Base-by-base conservation (phyloP, 345 rosid species). In the Litchi chinensis region DNA sequence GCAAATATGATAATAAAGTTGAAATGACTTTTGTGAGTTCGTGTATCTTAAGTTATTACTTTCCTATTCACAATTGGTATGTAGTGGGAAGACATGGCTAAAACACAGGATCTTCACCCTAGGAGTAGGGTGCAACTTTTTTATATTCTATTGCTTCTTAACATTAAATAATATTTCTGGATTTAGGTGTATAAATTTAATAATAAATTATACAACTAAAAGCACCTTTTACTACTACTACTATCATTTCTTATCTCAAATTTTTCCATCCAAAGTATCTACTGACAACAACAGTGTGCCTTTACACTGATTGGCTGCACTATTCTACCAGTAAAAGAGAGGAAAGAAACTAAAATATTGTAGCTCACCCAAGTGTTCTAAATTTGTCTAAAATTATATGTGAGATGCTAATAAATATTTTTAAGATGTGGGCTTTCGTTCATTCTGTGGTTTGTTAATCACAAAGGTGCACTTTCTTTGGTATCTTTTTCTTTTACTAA, bases 351-450 rank as follows among this genome's bases (percentile, higher is more conserved):
- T 4, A 50, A 50, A 50, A 50, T 50, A 50, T 50, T 12, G 16
- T 22, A 18, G 40, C 19, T 18, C 37, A 32, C 37, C 37, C 54
- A 8, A 52, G 37, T 52, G 74, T 4, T 18, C 1, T 71, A 15
- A 28, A 52, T 5, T 46, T 32, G 3, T 48, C 24, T 52, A 52
- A 60, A 71, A 16, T 26, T 70, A 7, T 50, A 11, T 71, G 4
- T 15, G 26, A 26, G 13, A 43, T 74, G 43, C 69, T 16, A 24
- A 16, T 18, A 11, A 41, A 62, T 74, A 43, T 43, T 74, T 63
- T 21, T 75, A 8, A 26, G 60, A 63, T 75, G 44, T 75, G 26
- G 68, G 56, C 56, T 60, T 74, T 70, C 18, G 28, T 70, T 54
- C 39, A 19, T 0, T 24, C 28, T 46, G 44, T 10, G 50, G 28